phyloP scores from a whole-genome alignment of 2,329 filamentous ascomycete genomes.

The Fusarium musae region DNA sequence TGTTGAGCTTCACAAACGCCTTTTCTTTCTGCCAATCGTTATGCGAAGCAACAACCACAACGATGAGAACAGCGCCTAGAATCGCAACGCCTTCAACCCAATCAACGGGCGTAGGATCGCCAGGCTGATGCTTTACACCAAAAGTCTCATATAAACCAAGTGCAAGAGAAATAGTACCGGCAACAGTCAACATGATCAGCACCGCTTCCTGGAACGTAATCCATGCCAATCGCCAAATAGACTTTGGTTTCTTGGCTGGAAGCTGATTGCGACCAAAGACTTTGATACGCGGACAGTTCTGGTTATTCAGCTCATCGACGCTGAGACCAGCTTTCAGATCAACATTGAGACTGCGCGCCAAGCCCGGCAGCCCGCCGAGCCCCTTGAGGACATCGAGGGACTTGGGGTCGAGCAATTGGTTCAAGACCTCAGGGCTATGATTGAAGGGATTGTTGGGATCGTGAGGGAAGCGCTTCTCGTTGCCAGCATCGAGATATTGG shows the following conservation, averaged over 20 bases:
- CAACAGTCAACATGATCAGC: conserved; percentile 16
- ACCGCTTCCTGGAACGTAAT: conserved; percentile 23
- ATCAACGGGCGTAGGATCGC: conserved; percentile 21
- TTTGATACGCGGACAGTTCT: neutral
- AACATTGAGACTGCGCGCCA: conserved; percentile 7
- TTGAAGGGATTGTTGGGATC: conserved; percentile 7
- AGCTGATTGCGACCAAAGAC: conserved; percentile 13
- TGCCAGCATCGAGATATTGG: conserved; percentile 2
- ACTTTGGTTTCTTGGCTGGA: conserved; percentile 19
- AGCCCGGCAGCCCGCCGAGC: conserved; percentile 8
- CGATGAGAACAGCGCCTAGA: conserved; percentile 17
- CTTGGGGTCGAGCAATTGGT: conserved; percentile 16
- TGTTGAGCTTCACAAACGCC: conserved; percentile 26
- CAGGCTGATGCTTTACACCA: neutral
- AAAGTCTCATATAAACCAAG: conserved; percentile 20
- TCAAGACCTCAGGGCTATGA: conserved; percentile 1
- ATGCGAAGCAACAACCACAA: conserved; percentile 19
- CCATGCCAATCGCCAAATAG: conserved; percentile 20
- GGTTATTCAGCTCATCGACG: conserved; percentile 9
- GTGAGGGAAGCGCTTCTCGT: neutral
- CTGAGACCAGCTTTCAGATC: conserved; percentile 20
- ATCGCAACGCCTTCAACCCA: conserved; percentile 27
- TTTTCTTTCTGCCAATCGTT: conserved; percentile 29
- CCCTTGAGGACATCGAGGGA: conserved; percentile 8
- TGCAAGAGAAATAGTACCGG: conserved; percentile 14